Percentiles rank a stretch among this genome's conserved stretches.
Evolutionary conservation across 352 stramenopile genomes (phyloP).

Genomic region (Phytophthora kernoviae): DNA sequence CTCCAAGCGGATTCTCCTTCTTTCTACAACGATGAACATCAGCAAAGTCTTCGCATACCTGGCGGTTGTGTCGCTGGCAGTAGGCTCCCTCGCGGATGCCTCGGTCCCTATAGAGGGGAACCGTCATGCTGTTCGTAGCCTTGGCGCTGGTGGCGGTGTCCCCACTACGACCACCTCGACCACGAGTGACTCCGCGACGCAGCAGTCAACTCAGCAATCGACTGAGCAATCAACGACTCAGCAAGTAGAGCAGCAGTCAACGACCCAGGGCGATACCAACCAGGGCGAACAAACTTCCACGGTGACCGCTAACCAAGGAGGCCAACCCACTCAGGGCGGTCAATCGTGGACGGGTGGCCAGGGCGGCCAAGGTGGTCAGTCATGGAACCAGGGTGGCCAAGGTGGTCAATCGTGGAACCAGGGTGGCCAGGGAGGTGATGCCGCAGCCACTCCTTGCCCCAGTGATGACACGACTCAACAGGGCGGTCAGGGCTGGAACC

Average conservation of each 20-base stretch:
- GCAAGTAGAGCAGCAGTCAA: conserved; percentile 7
- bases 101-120: conserved; percentile 8
- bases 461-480: background rate
- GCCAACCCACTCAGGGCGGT: background rate
- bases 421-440: conserved; percentile 12
- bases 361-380: background rate
- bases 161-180: conserved; percentile 22
- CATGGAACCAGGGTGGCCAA: conserved; percentile 3
- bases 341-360: background rate
- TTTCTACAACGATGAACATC: conserved; percentile 31
- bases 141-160: conserved; percentile 28
- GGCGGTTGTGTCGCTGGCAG: conserved; percentile 21
- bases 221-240: conserved; percentile 11
- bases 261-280: background rate
- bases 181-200: background rate
- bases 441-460: background rate
- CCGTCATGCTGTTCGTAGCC: conserved; percentile 18
- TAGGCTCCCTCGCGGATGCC: conserved; percentile 25
- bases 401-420: conserved; percentile 8
- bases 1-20: background rate
- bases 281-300: conserved; percentile 8
- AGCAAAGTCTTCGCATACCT: conserved; percentile 35
- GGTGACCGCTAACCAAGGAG: conserved; percentile 6
- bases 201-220: conserved; percentile 15
- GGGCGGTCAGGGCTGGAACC: background rate